Conservation (phyloP, 2,329 filamentous ascomycete species). For the Hypoxylon sp. region DNA sequence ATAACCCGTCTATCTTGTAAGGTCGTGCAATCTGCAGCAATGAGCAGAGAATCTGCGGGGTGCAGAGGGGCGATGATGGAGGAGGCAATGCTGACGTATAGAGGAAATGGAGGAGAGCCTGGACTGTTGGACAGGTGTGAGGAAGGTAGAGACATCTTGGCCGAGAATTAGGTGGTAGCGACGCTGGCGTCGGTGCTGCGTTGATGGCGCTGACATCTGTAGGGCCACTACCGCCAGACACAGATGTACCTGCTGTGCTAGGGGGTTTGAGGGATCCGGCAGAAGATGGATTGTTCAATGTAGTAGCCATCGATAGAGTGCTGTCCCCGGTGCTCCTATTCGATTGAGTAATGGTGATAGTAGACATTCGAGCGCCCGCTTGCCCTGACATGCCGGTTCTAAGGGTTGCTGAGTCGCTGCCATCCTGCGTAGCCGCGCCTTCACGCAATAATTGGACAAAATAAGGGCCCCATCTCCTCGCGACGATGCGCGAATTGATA, state of each 20-base stretch:
- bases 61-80: conserved; percentile 83
- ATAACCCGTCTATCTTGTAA: conserved; percentile 91
- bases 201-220: conserved; percentile 66
- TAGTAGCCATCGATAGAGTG: conserved; percentile 63
- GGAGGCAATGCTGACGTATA: conserved; percentile 92
- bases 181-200: conserved; percentile 69
- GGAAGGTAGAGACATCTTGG: conserved; percentile 93
- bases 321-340: conserved; percentile 67
- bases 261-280: conserved; percentile 60
- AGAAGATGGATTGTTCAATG: conserved; percentile 55
- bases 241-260: conserved; percentile 62
- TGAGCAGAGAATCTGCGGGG: conserved; percentile 95
- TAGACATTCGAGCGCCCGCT: conserved; percentile 80
- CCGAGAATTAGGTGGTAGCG: conserved; percentile 74
- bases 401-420: conserved; percentile 81
- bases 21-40: conserved; percentile 93
- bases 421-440: conserved; percentile 79
- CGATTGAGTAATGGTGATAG: conserved; percentile 84
- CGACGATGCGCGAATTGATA: conserved; percentile 90
- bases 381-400: conserved; percentile 73
- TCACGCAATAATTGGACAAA: conserved; percentile 93
- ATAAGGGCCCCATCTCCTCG: conserved; percentile 92
- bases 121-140: conserved; percentile 89
- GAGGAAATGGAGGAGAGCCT: conserved; percentile 91
- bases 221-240: conserved; percentile 58